Evolutionary conservation across 176 grass and related monocot genomes (phyloP), one percentile per base, ranked within the genome.

Genomic region (Dendrocalamus sinicus): DNA sequence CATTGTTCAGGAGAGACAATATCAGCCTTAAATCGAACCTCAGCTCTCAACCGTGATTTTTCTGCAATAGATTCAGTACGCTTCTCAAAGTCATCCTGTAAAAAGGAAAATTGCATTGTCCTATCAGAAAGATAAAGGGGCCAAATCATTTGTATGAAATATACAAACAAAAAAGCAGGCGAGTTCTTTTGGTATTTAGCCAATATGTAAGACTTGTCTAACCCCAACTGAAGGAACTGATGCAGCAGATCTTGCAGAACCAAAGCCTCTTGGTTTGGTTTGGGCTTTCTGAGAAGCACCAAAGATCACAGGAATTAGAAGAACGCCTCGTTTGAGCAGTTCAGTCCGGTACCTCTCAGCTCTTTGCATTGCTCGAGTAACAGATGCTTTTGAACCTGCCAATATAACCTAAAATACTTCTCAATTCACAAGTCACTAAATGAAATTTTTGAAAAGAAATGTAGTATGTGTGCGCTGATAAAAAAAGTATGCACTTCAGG

Each of bases 271-370:
- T 80, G 91, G 85, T 85, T 91, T 91, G 73, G 20, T 59, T 68
- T 85, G 78, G 79, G 52, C 67, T 81, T 92, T 94, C 72, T 82
- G 83, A 52, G 92, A 94, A 75, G 87, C 85, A 92, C 96, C 92
- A 90, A 95, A 99, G 54, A 92, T 88, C 84, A 99, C 83, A 84
- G 93, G 93, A 90, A 96, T 87, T 46, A 99, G 81, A 99, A 99
- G 89, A 75, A 99, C 84, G 7, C 96, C 93, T 76, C 93, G 87
- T 84, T 94, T 89, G 61, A 94, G 86, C 32, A 94, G 88, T 80
- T 99, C 96, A 41, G 84, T 99, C 40, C 88, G 88, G 70, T 92
- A 96, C 59, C 88, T 95, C 90, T 98, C 96, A 17, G 93, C 91
- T 69, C 88, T 96, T 77, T 96, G 89, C 80, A 94, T 74, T 81